Base-by-base conservation (phyloP, 2,329 filamentous ascomycete genomes). In the Talaromyces sp. region DNA sequence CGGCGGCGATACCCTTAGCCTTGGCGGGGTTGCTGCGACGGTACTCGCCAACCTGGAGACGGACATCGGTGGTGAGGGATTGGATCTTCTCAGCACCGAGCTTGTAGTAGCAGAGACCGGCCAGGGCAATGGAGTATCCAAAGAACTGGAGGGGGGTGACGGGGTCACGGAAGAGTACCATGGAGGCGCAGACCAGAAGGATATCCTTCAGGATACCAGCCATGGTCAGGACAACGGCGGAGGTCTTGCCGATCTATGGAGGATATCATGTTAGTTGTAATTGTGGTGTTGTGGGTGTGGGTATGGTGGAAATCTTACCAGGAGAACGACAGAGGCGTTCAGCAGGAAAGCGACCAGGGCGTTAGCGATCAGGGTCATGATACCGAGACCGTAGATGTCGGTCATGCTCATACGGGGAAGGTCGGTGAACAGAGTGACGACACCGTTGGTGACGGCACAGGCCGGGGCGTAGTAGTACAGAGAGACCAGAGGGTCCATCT, bases 401-500 rank as follows among this genome's bases (percentile, higher is more conserved):
- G 85, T 89, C 37, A 93, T 83, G 32, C 88, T 78, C 75, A 93
- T 85, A 27, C 70, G 76, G 27, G 82, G 82, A 1, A 86, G 68
- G 72, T 93, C 89, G 30, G 82, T 78, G 56, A 87, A 75, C 53
- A 88, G 69, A 49, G 86, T 84, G 37, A 90, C 82, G 36, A 88
- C 59, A 41, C 86, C 77, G 75, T 93, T 93, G 84, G 90, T 89
- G 62, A 86, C 69, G 36, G 89, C 87, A 73, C 89, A 93, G 42
- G 90, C 86, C 6, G 90, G 90, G 1, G 89, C 90, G 69, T 89
- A 93, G 78, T 93, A 93, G 80, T 93, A 93, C 17, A 94, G 82
- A 30, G 88, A 89, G 57, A 93, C 89, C n/a, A 94, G 80, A 16
- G 90, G 89, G 65, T 92, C 88, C 89, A 94, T 93, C 77, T 89